Evolutionary conservation across 495 filamentous ascomycete species (phyloP).

Genomic region (Baudoinia panamericana): DNA sequence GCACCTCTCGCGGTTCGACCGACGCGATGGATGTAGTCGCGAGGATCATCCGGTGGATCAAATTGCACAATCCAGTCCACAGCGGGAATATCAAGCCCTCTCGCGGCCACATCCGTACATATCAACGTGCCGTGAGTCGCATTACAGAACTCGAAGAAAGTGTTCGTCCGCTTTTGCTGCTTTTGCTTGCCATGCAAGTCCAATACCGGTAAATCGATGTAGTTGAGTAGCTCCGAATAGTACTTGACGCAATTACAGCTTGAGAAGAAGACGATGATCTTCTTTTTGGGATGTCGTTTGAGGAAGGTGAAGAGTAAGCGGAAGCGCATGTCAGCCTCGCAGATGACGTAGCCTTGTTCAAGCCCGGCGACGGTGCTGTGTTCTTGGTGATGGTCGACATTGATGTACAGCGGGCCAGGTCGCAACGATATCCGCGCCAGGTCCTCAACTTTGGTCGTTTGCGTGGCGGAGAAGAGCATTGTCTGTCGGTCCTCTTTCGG

Average conservation of each 20-base stretch:
- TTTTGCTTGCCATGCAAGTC: slow-evolving; percentile 88
- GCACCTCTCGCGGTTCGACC: slow-evolving; percentile 85
- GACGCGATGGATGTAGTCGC: slow-evolving; percentile 93
- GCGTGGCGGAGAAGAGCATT: slow-evolving; percentile 93
- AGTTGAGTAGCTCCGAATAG: slow-evolving; percentile 85
- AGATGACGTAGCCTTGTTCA: slow-evolving; percentile 90
- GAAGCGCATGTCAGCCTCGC: slow-evolving; percentile 87
- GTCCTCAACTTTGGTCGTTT: slow-evolving; percentile 97
- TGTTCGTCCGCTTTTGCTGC: slow-evolving; percentile 92
- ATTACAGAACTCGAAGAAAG: slow-evolving; percentile 98
- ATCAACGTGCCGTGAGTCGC: slow-evolving; percentile 80
- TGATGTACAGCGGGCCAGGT: slow-evolving; percentile 89
- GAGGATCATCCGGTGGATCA: slow-evolving; percentile 80
- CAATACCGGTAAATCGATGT: slow-evolving; percentile 89
- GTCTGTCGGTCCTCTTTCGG: slow-evolving; percentile 83
- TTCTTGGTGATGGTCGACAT: slow-evolving; percentile 69
- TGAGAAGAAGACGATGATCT: slow-evolving; percentile 93
- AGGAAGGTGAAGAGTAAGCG: slow-evolving; percentile 90
- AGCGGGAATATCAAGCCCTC: slow-evolving; percentile 83
- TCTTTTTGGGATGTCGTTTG: slow-evolving; percentile 81
- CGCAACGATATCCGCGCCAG: slow-evolving; percentile 84
- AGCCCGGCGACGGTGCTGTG: slow-evolving; percentile 80
- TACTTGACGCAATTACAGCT: slow-evolving; percentile 92
- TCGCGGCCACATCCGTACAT: slow-evolving; percentile 90
- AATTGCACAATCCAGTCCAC: slow-evolving; percentile 96